Base-by-base conservation (phyloP, 1,139 yeast species). In the Protomyces lactucae-debilis region DNA sequence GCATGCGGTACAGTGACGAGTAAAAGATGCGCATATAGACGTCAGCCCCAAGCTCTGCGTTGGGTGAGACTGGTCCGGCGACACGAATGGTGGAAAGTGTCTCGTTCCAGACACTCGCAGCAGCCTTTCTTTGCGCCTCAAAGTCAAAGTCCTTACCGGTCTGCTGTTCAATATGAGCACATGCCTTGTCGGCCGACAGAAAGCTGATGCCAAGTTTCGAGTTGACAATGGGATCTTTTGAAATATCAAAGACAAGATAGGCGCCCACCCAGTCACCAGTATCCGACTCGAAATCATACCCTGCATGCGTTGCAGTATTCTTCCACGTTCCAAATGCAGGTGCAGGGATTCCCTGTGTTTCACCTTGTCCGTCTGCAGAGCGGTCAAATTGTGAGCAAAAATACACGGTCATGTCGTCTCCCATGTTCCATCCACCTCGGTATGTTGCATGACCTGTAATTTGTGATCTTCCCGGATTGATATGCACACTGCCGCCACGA, bases 261-360 rank as follows among this genome's bases (percentile, higher is more conserved):
- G 57, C 57, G 5, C 63, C 63, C 3, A 59, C 55, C 63, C 63
- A 59, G 43, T 59, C 63, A 5, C 63, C 63, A 8, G 63, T 59
- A 21, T 59, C 63, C n/a, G 53, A 55, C 32, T 59, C 63, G 23
- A 18, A 35, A 10, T 18, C 36, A 52, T 59, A 59, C 10, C 63
- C 63, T 16, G 63, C 63, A 45, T 59, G 63, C 12, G 63, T 59
- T 10, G 57, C 63, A 8, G 36, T 37, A 23, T 59, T 59, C 36
- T 59, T 59, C 63, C 63, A 59, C 14, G 63, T 59, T 14, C 63
- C 63, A 43, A 59, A 59, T n/a, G 32, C 28, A 9, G 63, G 63
- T 21, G 56, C 63, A 9, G 63, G 52, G 45, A 59, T 28, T 52
- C 63, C 63, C 32, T 59, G 63, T n/a, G 63, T 59, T 14, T 52